phyloP scores from a whole-genome alignment of 345 rosid species.

The Jatropha curcas region DNA sequence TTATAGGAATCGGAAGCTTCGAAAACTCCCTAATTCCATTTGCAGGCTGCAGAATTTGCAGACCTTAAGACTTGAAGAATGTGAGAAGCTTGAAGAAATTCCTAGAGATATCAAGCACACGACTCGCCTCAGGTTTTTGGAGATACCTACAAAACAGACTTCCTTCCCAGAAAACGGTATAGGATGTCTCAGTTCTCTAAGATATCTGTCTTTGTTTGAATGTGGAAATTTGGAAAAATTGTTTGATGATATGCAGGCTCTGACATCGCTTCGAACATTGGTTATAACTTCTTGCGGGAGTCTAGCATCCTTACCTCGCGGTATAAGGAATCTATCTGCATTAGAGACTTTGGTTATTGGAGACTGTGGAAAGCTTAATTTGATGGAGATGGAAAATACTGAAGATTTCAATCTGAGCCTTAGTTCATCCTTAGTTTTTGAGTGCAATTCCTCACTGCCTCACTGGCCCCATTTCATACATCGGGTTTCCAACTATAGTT shows the following conservation, averaged over 20 bases:
- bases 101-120: not conserved
- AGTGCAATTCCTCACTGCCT: conserved; percentile 24
- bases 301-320: conserved; percentile 15
- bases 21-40: not conserved
- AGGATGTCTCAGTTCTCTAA: conserved; percentile 25
- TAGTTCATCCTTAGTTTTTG: conserved; percentile 8
- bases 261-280: conserved; percentile 21
- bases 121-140: not conserved
- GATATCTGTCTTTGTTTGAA: conserved; percentile 4
- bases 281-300: conserved; percentile 15
- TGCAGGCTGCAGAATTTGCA: conserved; percentile 8
- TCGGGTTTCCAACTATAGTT: conserved; percentile 20
- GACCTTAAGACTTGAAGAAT: not conserved
- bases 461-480: conserved; percentile 18
- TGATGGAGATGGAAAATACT: conserved; percentile 15
- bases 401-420: conserved; percentile 9
- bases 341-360: conserved; percentile 21
- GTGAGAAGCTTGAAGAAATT: conserved; percentile 1
- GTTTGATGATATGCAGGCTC: conserved; percentile 15
- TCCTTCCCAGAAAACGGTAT: conserved; percentile 11
- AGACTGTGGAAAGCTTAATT: conserved; percentile 20
- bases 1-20: not conserved
- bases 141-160: not conserved
- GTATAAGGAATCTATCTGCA: conserved; percentile 9
- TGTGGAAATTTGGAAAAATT: conserved; percentile 26